These are phyloP conservation scores for Peniophora sp. DNA, from an alignment of 1,284 basidiomycete species.

Conservation along the genomic window DNA sequence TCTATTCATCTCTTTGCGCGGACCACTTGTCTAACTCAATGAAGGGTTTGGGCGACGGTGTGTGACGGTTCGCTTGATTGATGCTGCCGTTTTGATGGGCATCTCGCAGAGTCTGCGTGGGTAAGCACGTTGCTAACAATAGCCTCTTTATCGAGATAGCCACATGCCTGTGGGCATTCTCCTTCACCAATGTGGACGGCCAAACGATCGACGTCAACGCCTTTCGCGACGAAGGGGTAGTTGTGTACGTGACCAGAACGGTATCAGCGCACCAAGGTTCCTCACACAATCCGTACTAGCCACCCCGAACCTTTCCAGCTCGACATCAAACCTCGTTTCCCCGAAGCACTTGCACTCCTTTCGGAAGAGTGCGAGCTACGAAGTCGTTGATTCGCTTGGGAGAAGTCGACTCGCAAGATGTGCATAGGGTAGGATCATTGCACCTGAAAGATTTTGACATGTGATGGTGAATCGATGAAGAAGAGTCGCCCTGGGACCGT, in stretches of 20 bases:
- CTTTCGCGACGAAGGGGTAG: conserved; percentile 1
- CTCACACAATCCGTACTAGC: background rate
- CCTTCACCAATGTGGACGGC: background rate
- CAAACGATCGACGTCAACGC: background rate
- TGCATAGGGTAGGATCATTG: no score
- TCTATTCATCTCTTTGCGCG: no score
- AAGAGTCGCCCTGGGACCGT: no score
- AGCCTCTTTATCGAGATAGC: conserved; percentile 6
- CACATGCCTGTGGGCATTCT: conserved; percentile 5
- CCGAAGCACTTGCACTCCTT: background rate
- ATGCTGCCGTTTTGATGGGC: no score
- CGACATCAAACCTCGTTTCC: conserved; percentile 1
- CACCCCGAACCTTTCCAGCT: background rate
- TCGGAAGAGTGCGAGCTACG: background rate
- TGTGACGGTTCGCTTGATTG: no score
- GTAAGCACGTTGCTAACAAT: conserved; percentile 6
- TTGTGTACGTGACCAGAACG: conserved; percentile 1
- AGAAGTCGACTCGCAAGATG: no score
- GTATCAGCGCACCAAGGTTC: background rate
- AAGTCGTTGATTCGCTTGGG: background rate
- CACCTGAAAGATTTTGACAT: no score
- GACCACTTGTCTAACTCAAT: no score
- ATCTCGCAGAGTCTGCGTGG: conserved; percentile 2
- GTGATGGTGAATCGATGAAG: no score
- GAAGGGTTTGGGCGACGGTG: conserved; percentile 1